phyloP scores from a whole-genome alignment of 305 asterid genomes.

The Solanum hybrid region DNA sequence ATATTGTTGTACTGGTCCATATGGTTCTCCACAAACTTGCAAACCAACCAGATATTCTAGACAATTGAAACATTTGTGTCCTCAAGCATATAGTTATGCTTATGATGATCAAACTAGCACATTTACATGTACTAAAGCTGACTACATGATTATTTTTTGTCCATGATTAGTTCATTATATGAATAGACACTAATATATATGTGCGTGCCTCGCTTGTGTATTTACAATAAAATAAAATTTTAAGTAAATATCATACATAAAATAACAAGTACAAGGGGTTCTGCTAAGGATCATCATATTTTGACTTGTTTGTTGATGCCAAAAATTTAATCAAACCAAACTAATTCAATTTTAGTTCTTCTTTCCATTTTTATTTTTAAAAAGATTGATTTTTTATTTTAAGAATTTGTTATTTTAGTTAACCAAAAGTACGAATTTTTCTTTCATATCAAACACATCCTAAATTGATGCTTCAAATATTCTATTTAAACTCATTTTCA shows the following conservation, averaged over 20 bases:
- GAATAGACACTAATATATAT: background rate
- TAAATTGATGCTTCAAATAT: background rate
- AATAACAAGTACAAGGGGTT: background rate
- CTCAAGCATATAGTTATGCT: conserved; percentile 53
- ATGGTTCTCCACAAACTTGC: conserved; percentile 23
- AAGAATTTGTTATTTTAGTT: background rate
- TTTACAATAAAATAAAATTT: no score
- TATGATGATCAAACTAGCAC: conserved; percentile 41
- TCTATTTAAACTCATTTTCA: background rate
- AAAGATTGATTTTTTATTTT: background rate
- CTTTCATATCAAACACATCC: background rate
- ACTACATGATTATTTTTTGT: conserved; percentile 6
- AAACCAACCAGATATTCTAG: conserved; percentile 25
- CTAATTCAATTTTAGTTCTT: background rate
- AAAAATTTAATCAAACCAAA: background rate
- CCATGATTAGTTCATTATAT: background rate
- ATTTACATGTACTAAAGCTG: conserved; percentile 31
- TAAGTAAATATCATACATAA: no score
- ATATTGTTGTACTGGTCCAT: conserved; percentile 39
- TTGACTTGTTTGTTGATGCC: background rate
- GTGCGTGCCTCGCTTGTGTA: background rate
- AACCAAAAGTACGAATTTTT: background rate
- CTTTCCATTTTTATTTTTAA: no score
- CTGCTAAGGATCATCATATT: background rate
- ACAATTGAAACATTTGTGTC: conserved; percentile 1